phyloP scores from a whole-genome alignment of 1,139 yeast genomes.

The Wickerhamomyces sp. region DNA sequence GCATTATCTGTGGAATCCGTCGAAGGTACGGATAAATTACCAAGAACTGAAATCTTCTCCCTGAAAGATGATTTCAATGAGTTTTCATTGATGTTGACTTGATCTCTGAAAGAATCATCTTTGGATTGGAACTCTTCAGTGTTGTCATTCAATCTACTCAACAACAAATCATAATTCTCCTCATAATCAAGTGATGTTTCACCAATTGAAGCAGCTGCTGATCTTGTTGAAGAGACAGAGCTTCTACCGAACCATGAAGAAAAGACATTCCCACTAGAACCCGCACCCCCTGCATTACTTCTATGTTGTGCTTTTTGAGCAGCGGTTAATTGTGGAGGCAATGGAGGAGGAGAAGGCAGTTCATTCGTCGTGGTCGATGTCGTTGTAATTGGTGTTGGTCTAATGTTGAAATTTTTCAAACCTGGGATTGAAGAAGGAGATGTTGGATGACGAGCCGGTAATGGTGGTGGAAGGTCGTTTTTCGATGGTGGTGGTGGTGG shows the following conservation, averaged over 20 bases:
- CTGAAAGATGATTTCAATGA: constrained; percentile 40
- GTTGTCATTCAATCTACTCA: constrained; percentile 34
- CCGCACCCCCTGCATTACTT: no score
- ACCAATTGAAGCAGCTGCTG: constrained; percentile 7
- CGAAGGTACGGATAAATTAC: no score
- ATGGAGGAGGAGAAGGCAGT: constrained; percentile 21
- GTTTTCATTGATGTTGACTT: constrained; percentile 53
- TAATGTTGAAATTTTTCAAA: background rate
- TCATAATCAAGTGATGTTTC: constrained; percentile 19
- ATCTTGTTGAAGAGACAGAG: constrained; percentile 7
- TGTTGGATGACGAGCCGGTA: constrained; percentile 7
- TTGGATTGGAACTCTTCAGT: constrained; percentile 29
- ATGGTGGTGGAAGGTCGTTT: constrained; percentile 5
- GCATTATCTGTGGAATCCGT: constrained; percentile 8
- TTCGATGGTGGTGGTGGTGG: constrained; percentile 26
- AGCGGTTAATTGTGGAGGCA: constrained; percentile 22
- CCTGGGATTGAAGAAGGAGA: background rate
- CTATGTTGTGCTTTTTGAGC: constrained; percentile 20
- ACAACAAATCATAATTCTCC: constrained; percentile 38
- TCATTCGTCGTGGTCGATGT: constrained; percentile 4
- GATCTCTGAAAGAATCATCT: constrained; percentile 36
- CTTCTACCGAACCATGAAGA: constrained; percentile 19
- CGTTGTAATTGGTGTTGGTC: background rate
- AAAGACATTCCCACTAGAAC: no score
- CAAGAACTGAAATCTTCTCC: constrained; percentile 25